Base-by-base conservation (phyloP, 768 basidiomycete genomes). In the Asterophora parasitica region DNA sequence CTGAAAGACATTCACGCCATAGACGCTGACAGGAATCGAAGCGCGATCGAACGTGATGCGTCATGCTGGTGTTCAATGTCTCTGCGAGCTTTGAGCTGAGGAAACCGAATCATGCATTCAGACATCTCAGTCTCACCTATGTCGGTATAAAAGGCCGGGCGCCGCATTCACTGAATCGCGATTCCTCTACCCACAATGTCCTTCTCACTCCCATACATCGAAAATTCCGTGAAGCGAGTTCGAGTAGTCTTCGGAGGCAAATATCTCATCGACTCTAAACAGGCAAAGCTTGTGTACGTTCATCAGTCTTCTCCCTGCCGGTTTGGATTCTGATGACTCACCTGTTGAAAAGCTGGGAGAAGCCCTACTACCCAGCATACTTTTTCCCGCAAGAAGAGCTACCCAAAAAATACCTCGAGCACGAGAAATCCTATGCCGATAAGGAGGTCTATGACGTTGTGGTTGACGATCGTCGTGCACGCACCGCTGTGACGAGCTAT, bases 251-350 rank as follows among this genome's bases (percentile, higher is more conserved):
- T 78, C 39, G 68, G 61, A 4, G 78, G 78, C 1, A 60, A 70
- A 41, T 75, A 73, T 44, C 58, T 85, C 35, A 68, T 83, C 37
- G 82, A 84, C 55, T 79, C 78, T 0, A 65, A 48, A n/a, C 66
- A 75, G 8, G 72, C 82, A 13, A 82, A 78, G 55, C 68, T 82
- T 16, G 80, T 83, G 83, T 84, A 59, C 53, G 80, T 63, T 17
- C 8, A 5, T 32, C 20, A 16, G 3, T 10, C 16, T n/a, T 23
- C 3, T 23, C 6, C 23, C 38, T 27, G 36, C 10, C 38, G 16
- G 12, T 38, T 42, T 15, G 16, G n/a, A 9, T 10, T n/a, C n/a
- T 43, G 57, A 44, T 10, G n/a, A 16, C 28, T 20, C 27, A 31
- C 32, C 15, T n/a, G 0, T 42, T 37, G 6, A 41, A n/a, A 15